Base-by-base conservation (phyloP, 1,139 yeast species). In the Pichia kudriavzevii region DNA sequence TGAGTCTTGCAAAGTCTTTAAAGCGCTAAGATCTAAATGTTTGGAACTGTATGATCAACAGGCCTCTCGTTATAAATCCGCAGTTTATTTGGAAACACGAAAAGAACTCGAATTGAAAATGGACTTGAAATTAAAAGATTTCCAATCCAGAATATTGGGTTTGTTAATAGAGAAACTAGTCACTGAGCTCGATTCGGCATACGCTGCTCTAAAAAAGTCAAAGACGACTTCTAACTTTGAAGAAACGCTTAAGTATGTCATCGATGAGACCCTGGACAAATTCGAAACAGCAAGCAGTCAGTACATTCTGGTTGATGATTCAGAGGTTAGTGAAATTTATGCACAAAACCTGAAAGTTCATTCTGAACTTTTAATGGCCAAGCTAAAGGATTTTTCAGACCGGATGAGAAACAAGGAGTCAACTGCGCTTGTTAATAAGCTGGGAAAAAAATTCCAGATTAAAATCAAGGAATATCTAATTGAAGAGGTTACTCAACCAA, bases 61-160 rank as follows among this genome's bases (percentile, higher is more conserved):
- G 41, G 96, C 96, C 2, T 69, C 88, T 1, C 74, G 85, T 37
- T 88, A 88, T 54, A 69, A 75, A 38, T 61, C 66, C 31, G 45
- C 69, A 2, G 91, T 85, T 3, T 87, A 81, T 55, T 55, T 64
- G 32, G 79, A 77, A 35, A 80, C 80, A 51, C 68, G 79, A 36
- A 46, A 47, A 1, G 64, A 62, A 10, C 64, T 88, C 40, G 40
- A 52, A 2, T 58, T 56, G 4, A 73, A 70, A 44, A 58, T 83
- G 22, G 64, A 70, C 39, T 44, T 42, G 0, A 64, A 64, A 41
- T 63, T 75, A 31, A 54, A 56, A 24, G 66, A 61, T 22, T 40
- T 40, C 19, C 31, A 40, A 18, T 14, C 37, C 7, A 14, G 14
- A 5, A 26, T 28, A 10, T 35, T 40, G n/a, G 18, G 18, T 3